A percentile compares a stretch with the other conserved stretches of the same genome.
Conservation (phyloP, 2,329 filamentous ascomycete species). For the Alternaria sp. region DNA sequence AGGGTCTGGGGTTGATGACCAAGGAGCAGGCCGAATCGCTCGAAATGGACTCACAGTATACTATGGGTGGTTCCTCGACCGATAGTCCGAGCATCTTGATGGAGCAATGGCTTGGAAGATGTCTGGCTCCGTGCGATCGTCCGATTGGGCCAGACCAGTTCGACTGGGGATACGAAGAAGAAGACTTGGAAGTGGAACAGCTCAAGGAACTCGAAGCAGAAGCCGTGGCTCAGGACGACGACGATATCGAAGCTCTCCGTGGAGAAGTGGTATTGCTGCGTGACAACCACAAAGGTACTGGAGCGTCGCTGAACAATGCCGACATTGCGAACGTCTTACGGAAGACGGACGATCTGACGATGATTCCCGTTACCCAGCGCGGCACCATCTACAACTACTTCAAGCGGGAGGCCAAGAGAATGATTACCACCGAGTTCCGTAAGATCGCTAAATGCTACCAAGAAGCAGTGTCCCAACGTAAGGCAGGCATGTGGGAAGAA, state of each 20-base stretch:
- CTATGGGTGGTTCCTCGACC: slow-evolving; percentile 44
- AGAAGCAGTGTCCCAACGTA: slow-evolving; percentile 58
- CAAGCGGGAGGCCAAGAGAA: slow-evolving; percentile 60
- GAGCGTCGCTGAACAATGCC: slow-evolving; percentile 26
- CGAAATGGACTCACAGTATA: slow-evolving; percentile 54
- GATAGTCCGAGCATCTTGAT: slow-evolving; percentile 50
- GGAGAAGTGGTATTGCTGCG: slow-evolving; percentile 42
- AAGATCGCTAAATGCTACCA: slow-evolving; percentile 59
- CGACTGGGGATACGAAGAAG: slow-evolving; percentile 63
- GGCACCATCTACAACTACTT: slow-evolving; percentile 72
- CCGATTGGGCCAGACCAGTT: slow-evolving; percentile 57
- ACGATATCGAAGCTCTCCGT: slow-evolving; percentile 51
- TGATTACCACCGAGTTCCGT: slow-evolving; percentile 57
- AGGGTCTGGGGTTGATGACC: slow-evolving; percentile 64
- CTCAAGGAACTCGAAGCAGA: slow-evolving; percentile 67
- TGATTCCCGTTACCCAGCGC: slow-evolving; percentile 62
- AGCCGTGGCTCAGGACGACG: slow-evolving; percentile 59
- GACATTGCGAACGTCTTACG: slow-evolving; percentile 49
- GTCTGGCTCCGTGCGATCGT: slow-evolving; percentile 54
- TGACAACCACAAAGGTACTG: slow-evolving; percentile 50
- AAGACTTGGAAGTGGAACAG: slow-evolving; percentile 66
- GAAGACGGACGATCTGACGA: slow-evolving; percentile 62
- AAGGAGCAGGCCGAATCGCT: slow-evolving; percentile 69
- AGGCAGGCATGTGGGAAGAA: slow-evolving; percentile 64
- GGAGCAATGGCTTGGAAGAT: slow-evolving; percentile 64